Conservation (phyloP, 176 grass and related monocot species). For the Oryza officinalis region DNA sequence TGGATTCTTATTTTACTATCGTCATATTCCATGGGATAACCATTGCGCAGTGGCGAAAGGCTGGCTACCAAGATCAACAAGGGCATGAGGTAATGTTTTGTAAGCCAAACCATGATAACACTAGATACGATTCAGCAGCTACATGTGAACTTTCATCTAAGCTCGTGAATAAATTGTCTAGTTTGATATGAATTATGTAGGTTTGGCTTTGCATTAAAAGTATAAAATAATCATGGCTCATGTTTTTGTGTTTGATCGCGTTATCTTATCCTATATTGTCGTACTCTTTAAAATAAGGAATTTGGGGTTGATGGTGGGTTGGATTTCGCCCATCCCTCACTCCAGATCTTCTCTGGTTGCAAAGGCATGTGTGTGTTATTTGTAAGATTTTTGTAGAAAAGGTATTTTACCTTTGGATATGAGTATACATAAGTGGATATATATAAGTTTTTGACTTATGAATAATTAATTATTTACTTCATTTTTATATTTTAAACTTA, state of each 20-base stretch:
- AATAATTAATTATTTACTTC: not conserved
- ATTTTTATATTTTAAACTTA: not conserved
- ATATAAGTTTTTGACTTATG: not conserved
- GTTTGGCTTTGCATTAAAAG: conserved; percentile 21
- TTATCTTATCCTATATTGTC: no score
- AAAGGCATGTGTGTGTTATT: not conserved
- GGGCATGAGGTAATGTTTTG: conserved; percentile 73
- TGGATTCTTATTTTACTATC: conserved; percentile 91
- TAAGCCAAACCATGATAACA: not conserved
- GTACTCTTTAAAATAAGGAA: no score
- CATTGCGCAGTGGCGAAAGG: conserved; percentile 87
- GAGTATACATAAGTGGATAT: not conserved
- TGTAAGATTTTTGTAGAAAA: not conserved
- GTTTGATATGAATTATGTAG: conserved; percentile 13
- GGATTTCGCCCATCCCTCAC: no score
- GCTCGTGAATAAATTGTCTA: conserved; percentile 1
- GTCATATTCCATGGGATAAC: conserved; percentile 81
- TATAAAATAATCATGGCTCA: not conserved
- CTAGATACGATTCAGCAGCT: conserved; percentile 6
- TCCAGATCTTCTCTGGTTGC: no score
- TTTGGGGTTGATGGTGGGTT: no score
- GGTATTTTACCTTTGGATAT: not conserved
- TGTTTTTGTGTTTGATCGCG: not conserved
- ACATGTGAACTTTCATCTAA: conserved; percentile 7
- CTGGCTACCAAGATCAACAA: conserved; percentile 93